Percentiles rank a stretch among this genome's conserved stretches.
phyloP scores from a whole-genome alignment of 495 filamentous ascomycete species.

The Penicillium dipodomyicola region DNA sequence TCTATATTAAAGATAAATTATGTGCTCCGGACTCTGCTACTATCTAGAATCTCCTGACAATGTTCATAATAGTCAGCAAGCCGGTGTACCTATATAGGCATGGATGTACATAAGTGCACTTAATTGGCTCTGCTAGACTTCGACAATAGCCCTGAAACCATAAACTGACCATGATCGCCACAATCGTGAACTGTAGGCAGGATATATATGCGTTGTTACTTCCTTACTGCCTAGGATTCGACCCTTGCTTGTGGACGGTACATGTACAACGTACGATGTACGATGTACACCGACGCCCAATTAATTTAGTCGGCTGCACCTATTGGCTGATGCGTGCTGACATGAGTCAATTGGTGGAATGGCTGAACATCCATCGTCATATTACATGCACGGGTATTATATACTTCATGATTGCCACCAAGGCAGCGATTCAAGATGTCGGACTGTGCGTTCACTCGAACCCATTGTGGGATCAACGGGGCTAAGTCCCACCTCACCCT shows the following conservation, averaged over 20 bases:
- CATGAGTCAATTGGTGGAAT: conserved; percentile 3
- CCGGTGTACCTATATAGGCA: neutral
- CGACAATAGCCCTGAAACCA: neutral
- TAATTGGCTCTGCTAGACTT: neutral
- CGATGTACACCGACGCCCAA: conserved; percentile 4
- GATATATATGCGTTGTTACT: neutral
- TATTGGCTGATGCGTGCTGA: conserved; percentile 8
- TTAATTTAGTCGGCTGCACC: conserved; percentile 6
- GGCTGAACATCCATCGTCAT: conserved; percentile 11
- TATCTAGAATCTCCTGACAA: too few relatives aligned
- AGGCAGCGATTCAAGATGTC: conserved; percentile 42
- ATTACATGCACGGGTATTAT: neutral
- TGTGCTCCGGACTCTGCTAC: neutral
- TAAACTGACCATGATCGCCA: neutral
- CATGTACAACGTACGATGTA: neutral
- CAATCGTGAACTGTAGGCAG: neutral
- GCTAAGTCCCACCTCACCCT: conserved; percentile 60
- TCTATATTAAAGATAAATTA: neutral
- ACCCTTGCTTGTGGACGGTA: neutral
- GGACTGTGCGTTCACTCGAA: conserved; percentile 50
- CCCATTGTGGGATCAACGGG: conserved; percentile 68
- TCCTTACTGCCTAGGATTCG: neutral
- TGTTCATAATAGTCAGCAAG: neutral
- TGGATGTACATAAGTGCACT: neutral
- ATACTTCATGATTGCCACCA: conserved; percentile 34